Base-by-base conservation (phyloP, 2,329 filamentous ascomycete genomes). In the Pseudopyricularia javanii region DNA sequence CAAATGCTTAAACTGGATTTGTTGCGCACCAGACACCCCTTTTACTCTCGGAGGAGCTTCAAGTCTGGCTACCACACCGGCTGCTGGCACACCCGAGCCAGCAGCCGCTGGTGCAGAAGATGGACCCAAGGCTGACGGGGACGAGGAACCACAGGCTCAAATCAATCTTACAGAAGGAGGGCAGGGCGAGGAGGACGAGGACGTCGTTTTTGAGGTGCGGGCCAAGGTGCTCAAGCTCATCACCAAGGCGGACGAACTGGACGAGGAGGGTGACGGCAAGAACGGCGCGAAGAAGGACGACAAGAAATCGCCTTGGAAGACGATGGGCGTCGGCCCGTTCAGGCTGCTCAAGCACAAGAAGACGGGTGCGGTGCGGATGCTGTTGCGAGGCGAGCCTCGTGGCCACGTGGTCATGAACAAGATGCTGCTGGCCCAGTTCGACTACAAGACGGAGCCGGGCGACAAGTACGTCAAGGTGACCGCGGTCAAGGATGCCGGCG, bases 341-440 rank as follows among this genome's bases (percentile, higher is more conserved):
- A 83, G 86, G 37, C 64, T 95, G 14, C 72, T 94, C 56, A 85
- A 85, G 66, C 78, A 91, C 70, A 86, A 87, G 64, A 74, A 75
- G 15, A 87, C 82, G 0, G 80, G 78, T 20, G 74, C 76, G 28
- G 77, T 83, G 4, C 80, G 88, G 40, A 70, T 93, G 47, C 69
- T 94, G 20, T 69, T 91, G 56, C 81, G 88, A 50, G 80, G 80
- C n/a, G 85, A 90, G 57, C 86, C 87, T 0, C 78, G 82, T 56
- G 88, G 88, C 15, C 79, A 85, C 37, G 73, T 91, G 48, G 77
- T 85, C 3, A 70, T 94, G 61, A 94, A 94, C 68, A 79, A 83
- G 59, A 67, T 73, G 20, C 66, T 91, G 49, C 67, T 88, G 33
- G 70, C 79, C 2, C 70, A 75, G n/a, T 68, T 82, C 51, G 72